Evolutionary conservation across 306 rosid species (phyloP).

Genomic region (Cercis canadensis): DNA sequence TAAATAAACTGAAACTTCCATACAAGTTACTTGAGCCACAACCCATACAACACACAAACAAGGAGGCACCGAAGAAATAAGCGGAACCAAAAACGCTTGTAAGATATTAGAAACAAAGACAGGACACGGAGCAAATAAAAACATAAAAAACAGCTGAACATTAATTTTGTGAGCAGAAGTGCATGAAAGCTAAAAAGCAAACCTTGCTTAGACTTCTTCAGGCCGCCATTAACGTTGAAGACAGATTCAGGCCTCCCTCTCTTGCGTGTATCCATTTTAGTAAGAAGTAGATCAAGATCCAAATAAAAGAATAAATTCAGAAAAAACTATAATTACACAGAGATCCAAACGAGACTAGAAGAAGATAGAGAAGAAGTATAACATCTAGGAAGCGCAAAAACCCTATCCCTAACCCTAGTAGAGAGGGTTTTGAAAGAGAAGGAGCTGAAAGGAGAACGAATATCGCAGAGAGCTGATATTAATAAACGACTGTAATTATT

Average conservation of each 20-base stretch:
- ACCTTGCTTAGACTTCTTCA: constrained; percentile 76
- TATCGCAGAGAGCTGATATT: not conserved
- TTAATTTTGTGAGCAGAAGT: not conserved
- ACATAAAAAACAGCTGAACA: not conserved
- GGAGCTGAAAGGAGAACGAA: not conserved
- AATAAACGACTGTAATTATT: not conserved
- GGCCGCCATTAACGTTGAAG: constrained; percentile 61
- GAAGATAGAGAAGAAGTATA: not conserved
- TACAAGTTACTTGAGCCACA: not conserved
- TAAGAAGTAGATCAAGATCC: constrained; percentile 56
- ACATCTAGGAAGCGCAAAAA: not conserved
- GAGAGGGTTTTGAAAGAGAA: constrained; percentile 47
- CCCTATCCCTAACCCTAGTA: constrained; percentile 57
- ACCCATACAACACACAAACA: constrained; percentile 7
- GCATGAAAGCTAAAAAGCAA: not conserved
- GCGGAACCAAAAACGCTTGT: not conserved
- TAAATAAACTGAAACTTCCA: constrained; percentile 14
- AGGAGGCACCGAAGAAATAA: not conserved
- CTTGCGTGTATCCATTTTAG: constrained; percentile 65
- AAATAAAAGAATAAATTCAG: constrained; percentile 4
- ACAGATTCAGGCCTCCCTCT: constrained; percentile 67
- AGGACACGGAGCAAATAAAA: not conserved
- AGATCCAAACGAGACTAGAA: not conserved
- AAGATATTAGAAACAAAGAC: not conserved
- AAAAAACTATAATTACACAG: constrained; percentile 7